Base-by-base conservation (phyloP, 768 basidiomycete genomes). In the Pisolithus marmoratus region DNA sequence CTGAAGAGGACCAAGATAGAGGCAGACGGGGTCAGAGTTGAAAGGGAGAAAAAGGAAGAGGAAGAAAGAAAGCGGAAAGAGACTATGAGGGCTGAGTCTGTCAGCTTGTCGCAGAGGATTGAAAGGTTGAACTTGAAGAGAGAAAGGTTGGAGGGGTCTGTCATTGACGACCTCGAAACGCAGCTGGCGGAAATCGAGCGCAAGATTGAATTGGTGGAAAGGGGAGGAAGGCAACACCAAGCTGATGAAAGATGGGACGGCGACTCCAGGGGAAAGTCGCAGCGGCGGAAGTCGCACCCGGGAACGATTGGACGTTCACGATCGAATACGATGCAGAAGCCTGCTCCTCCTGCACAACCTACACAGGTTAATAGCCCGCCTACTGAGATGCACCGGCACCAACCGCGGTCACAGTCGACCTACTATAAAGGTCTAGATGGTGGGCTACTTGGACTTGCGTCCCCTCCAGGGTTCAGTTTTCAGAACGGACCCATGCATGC, bases 91-190 rank as follows among this genome's bases (percentile, higher is more conserved):
- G 68, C 67, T 14, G 90, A 92, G 60, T 71, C 86, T 29, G 70
- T 75, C 7, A 68, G 70, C 1, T 63, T 86, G 51, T 74, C 70
- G 2, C 79, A 80, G 57, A 80, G 80, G 61, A 68, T 91, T 53
- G 93, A 95, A 53, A 82, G 80, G 61, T 67, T 91, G 49, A 74
- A 63, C 26, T 72, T 69, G 51, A 85, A 83, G 71, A 76, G 75
- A 60, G 88, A 90, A 48, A 86, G 78, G 62, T 65, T 90, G 48
- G 85, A 87, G 61, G 69, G 60, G 5, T 69, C 68, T 27, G 70
- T 76, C 14, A 72, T 92, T 17, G 76, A 76, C 1, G 87, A 87
- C 54, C 73, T 92, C 38, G 87, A 89, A 66, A 76, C 79, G 46
- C 80, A 84, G 63, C 71, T 91, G 40, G 71, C 71, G 53, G 77